Conservation (phyloP, 441 rosid species). For the Erysimum pusillum region DNA sequence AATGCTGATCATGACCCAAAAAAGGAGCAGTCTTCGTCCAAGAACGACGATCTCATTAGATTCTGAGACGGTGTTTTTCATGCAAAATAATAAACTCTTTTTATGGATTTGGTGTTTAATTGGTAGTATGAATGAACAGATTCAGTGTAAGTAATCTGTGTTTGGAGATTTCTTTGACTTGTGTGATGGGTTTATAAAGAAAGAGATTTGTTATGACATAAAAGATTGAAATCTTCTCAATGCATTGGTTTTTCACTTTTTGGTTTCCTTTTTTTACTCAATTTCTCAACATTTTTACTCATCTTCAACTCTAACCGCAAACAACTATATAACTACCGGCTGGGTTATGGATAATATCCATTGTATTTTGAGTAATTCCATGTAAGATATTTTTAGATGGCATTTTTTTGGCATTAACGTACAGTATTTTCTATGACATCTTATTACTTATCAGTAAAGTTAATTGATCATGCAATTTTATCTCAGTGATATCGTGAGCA, state of each 20-base stretch:
- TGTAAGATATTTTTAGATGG: no score
- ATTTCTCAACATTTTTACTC: not conserved
- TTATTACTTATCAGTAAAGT: no score
- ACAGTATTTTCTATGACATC: no score
- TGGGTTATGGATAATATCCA: no score
- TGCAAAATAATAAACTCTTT: conserved; percentile 59
- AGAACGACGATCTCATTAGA: conserved; percentile 73
- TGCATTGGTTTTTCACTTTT: not conserved
- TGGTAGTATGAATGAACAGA: conserved; percentile 87
- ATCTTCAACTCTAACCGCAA: not conserved
- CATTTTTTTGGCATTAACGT: no score
- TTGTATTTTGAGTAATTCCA: no score
- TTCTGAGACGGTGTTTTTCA: conserved; percentile 44
- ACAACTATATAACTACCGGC: not conserved
- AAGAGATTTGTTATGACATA: conserved; percentile 16
- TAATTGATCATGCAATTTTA: no score
- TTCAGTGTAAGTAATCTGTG: conserved; percentile 81
- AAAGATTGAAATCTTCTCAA: conserved; percentile 9
- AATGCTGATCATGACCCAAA: conserved; percentile 62
- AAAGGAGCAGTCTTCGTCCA: conserved; percentile 67
- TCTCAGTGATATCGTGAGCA: not conserved
- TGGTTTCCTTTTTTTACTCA: not conserved
- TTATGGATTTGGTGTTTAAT: conserved; percentile 56
- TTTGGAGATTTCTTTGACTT: conserved; percentile 52
- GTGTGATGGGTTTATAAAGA: conserved; percentile 33